phyloP scores from a whole-genome alignment of 306 rosid genomes.

The Elaeagnus macrophylla region DNA sequence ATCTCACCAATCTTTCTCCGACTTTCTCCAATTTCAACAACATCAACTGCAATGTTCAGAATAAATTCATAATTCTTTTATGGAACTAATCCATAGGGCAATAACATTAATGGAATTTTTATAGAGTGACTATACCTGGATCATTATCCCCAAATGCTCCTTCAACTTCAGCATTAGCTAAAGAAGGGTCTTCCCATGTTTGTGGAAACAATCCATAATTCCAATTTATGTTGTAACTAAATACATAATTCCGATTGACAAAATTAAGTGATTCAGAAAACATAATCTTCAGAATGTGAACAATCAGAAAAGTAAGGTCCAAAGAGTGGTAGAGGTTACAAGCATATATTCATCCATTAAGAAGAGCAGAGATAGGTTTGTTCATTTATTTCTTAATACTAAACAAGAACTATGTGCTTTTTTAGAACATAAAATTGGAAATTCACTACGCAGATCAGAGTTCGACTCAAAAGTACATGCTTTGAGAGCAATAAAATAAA shows the following conservation, averaged over 20 bases:
- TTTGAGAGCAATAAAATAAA: neutral
- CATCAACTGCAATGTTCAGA: conserved; percentile 56
- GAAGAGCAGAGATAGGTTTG: no score
- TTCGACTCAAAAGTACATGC: neutral
- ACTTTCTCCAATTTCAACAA: conserved; percentile 74
- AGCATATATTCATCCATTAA: no score
- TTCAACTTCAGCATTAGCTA: conserved; percentile 72
- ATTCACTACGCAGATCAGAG: neutral
- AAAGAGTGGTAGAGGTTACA: no score
- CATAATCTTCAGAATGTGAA: neutral
- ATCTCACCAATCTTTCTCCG: conserved; percentile 67
- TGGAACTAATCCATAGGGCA: neutral
- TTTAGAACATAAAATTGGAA: neutral
- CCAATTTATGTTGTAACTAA: conserved; percentile 84
- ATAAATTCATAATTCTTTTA: conserved; percentile 1
- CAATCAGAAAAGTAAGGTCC: neutral
- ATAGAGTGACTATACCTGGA: conserved; percentile 41
- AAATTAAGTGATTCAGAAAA: neutral
- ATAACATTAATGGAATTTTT: neutral
- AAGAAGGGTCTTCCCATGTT: conserved; percentile 95
- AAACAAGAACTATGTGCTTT: neutral
- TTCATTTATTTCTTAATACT: neutral
- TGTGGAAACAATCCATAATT: conserved; percentile 95
- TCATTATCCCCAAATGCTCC: conserved; percentile 96
- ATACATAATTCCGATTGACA: conserved; percentile 13